Percentiles rank a stretch among this genome's conserved stretches.
Conservation (phyloP, 495 filamentous ascomycete species). For the Penicillium argentinense region DNA sequence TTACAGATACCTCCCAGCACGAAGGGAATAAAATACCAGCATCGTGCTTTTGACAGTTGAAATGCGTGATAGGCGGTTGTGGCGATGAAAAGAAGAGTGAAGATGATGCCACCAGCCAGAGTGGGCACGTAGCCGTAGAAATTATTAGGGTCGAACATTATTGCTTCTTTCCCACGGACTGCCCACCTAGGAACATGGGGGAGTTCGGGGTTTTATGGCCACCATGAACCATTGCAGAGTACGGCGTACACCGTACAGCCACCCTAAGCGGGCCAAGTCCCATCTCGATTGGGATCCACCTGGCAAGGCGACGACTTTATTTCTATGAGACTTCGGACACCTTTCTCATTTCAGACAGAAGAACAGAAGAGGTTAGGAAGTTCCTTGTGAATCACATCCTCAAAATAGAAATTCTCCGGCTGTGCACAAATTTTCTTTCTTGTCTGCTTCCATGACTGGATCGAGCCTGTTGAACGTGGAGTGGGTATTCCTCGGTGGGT, state of each 20-base stretch:
- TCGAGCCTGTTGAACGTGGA: not conserved
- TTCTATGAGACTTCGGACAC: too few relatives aligned
- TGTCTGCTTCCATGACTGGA: too few relatives aligned
- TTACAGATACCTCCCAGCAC: constrained; percentile 27
- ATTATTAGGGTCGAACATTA: constrained; percentile 11
- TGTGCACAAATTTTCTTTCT: too few relatives aligned
- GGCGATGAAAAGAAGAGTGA: constrained; percentile 19
- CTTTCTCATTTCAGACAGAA: not conserved
- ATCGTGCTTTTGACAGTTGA: constrained; percentile 22
- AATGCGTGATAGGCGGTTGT: constrained; percentile 17
- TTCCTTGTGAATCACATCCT: not conserved
- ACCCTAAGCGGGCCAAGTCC: too few relatives aligned
- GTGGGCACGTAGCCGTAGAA: constrained; percentile 29
- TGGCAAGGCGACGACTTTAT: too few relatives aligned
- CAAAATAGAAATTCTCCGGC: not conserved
- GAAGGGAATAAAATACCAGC: constrained; percentile 32
- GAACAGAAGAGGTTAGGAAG: not conserved
- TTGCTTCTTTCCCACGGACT: not conserved
- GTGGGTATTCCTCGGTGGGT: not conserved
- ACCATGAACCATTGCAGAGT: too few relatives aligned
- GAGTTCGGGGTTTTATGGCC: constrained; percentile 1
- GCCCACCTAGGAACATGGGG: not conserved
- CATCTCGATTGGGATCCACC: too few relatives aligned
- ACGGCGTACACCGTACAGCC: too few relatives aligned
- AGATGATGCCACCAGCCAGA: constrained; percentile 20